Evolutionary conservation across 176 grass and related monocot genomes (phyloP).

Genomic region (Carex myosuroides): DNA sequence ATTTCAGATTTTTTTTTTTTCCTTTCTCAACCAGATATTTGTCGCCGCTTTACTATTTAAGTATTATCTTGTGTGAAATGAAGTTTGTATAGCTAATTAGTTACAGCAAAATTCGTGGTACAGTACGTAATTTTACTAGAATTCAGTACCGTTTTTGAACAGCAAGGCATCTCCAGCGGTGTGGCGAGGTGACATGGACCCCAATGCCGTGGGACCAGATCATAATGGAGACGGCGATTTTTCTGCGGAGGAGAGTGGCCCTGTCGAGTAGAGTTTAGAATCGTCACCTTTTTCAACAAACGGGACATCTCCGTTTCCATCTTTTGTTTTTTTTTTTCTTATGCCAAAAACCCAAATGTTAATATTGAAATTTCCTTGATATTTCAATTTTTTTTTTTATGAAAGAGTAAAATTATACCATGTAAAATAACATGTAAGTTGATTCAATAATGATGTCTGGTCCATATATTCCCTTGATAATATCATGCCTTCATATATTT

Average conservation of each 20-base stretch:
- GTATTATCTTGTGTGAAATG: too few species aligned
- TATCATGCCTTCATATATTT: too few species aligned
- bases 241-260: constrained; percentile 4
- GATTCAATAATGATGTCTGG: too few species aligned
- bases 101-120: background rate
- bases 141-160: background rate
- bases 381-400: background rate
- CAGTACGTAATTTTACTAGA: background rate
- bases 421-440: background rate
- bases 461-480: too few species aligned
- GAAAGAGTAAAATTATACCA: background rate
- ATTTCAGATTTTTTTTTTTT: background rate
- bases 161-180: constrained; percentile 11
- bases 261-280: background rate
- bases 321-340: too few species aligned
- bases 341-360: too few species aligned
- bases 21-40: background rate
- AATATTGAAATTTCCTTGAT: background rate
- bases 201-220: background rate
- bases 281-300: background rate
- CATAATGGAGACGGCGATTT: constrained; percentile 22
- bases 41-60: background rate
- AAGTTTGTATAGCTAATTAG: background rate
- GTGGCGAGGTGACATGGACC: background rate
- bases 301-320: background rate